Base-by-base conservation (phyloP, 2,329 filamentous ascomycete genomes). In the Aspergillus transmontanensis region DNA sequence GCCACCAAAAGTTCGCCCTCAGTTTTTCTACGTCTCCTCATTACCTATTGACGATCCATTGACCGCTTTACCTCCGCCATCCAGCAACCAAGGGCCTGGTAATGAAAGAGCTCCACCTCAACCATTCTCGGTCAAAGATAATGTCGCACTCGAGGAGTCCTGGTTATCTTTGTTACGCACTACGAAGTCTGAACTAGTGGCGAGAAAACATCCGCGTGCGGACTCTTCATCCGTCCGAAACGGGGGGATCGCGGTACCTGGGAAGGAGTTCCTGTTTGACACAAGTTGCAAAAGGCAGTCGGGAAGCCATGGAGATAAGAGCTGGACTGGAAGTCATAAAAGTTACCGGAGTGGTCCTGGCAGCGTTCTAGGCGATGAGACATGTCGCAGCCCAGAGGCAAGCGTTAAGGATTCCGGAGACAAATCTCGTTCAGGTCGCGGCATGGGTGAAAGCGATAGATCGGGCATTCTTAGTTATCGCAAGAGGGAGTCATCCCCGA, bases 31-130 rank as follows among this genome's bases (percentile, higher is more conserved):
- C 77, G 86, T 88, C 16, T 95, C 93, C 12, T 82, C 88, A 14
- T 85, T 94, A 57, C 90, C 93, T 34, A 93, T 97, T 73, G 93
- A 97, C 72, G 93, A 97, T 72, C 92, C 92, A 28, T 84, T 96
- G n/a, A 92, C 90, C 11, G 86, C 90, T 76, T 84, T 79, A 73
- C 87, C 76, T 75, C 86, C 73, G 71, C 84, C 75, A 66, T 83
- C 75, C 79, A 89, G 79, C 26, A 76, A 77, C 55, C 75, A 80
- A 61, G 77, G 74, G 57, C 74, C 83, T 16, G 85, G 81, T 61
- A 76, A 84, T 60, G 78, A 83, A 39, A 89, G 85, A 69, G 83
- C 85, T 41, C 86, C 88, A 54, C 86, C 93, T 10, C 87, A 91
- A 50, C 92, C 93, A 0, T 97, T 96, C 76, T 90, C 91, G 0